These are phyloP conservation scores for Vachellia collinsii DNA, from an alignment of 306 rosid genomes.

Conservation along the genomic window DNA sequence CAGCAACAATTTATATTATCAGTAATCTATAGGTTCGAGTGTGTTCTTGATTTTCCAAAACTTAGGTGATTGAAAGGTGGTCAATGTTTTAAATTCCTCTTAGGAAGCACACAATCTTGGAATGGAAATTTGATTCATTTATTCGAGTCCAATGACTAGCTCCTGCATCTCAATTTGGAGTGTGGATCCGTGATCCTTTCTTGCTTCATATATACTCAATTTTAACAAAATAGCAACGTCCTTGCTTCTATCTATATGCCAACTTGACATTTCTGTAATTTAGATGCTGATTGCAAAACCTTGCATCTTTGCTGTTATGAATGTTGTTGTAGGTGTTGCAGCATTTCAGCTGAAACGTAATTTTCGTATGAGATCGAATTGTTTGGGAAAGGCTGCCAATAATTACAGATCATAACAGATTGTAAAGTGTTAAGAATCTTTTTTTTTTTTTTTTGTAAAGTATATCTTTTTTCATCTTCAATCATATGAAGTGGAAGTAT, in stretches of 20 bases:
- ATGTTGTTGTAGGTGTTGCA: conserved; percentile 41
- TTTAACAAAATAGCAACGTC: conserved; percentile 1
- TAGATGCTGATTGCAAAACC: conserved; percentile 38
- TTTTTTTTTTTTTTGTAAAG: conserved; percentile 38
- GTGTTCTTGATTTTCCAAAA: background rate
- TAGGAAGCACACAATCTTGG: background rate
- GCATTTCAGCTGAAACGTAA: conserved; percentile 34
- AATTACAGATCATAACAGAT: conserved; percentile 40
- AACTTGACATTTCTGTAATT: conserved; percentile 27
- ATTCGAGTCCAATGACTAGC: background rate
- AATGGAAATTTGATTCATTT: background rate
- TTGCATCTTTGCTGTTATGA: conserved; percentile 36
- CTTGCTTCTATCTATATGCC: conserved; percentile 2
- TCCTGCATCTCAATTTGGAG: background rate
- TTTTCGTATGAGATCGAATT: conserved; percentile 36
- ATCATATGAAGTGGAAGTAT: conserved; percentile 40
- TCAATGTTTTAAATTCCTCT: background rate
- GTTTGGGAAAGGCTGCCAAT: conserved; percentile 45
- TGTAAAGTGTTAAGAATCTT: conserved; percentile 47
- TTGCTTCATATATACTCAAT: background rate
- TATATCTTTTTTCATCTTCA: conserved; percentile 39
- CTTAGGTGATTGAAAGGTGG: background rate
- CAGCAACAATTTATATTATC: background rate
- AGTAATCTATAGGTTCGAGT: background rate
- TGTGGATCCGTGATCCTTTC: background rate